A percentile compares a stretch with the other conserved stretches of the same genome.
These are phyloP conservation scores for Umbellularia californica DNA, from an alignment of 164 flowering plant genomes.

Conservation along the genomic window DNA sequence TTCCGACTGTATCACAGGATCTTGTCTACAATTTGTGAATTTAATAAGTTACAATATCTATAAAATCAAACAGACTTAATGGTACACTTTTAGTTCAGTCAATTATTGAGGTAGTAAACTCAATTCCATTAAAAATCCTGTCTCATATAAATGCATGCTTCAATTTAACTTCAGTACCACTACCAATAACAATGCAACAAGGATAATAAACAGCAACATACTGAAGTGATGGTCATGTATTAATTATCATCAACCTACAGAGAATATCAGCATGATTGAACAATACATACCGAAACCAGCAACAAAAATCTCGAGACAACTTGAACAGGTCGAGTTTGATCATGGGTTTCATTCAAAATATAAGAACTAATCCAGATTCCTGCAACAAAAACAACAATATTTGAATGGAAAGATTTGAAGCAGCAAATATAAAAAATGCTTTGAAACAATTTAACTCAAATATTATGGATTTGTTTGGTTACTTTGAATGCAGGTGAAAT, in stretches of 20 bases:
- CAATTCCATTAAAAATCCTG: too few relatives aligned
- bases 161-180: too few relatives aligned
- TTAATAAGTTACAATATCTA: too few relatives aligned
- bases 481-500: too few relatives aligned
- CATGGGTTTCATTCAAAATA: conserved; percentile 61
- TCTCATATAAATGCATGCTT: too few relatives aligned
- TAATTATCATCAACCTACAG: neutral
- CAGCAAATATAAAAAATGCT: neutral
- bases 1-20: too few relatives aligned
- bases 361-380: conserved; percentile 69
- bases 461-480: neutral
- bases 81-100: too few relatives aligned
- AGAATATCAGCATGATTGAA: neutral
- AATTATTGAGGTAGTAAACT: too few relatives aligned
- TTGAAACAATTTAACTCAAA: neutral
- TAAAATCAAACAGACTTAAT: too few relatives aligned
- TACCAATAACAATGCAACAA: neutral
- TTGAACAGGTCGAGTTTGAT: conserved; percentile 57
- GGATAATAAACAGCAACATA: neutral
- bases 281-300: conserved; percentile 40
- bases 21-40: too few relatives aligned
- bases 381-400: conserved; percentile 15
- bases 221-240: neutral
- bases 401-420: neutral
- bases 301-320: conserved; percentile 66